phyloP scores from a whole-genome alignment of 768 basidiomycete species.

The Boletus speciosus region DNA sequence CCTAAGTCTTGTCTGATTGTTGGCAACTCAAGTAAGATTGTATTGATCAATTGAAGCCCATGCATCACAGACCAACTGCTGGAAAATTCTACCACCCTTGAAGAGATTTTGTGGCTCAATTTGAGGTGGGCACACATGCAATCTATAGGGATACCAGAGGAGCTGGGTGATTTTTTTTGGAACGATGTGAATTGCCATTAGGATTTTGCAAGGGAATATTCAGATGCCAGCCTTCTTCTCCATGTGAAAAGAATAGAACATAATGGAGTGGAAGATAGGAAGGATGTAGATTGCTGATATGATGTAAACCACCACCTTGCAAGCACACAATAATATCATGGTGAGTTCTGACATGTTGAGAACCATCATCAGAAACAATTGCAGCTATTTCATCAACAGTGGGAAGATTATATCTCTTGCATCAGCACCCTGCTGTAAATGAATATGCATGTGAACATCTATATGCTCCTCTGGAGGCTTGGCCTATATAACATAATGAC shows the following conservation, averaged over 20 bases:
- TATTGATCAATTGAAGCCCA: too few relatives aligned
- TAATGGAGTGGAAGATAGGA: constrained; percentile 40
- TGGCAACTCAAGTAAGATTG: too few relatives aligned
- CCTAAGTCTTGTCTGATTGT: too few relatives aligned
- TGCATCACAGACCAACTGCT: constrained; percentile 44
- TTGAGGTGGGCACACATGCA: constrained; percentile 19
- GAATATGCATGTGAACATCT: constrained; percentile 8
- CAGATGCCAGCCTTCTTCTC: constrained; percentile 38
- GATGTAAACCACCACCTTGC: constrained; percentile 22
- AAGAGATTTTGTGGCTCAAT: constrained; percentile 29
- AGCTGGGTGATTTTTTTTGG: constrained; percentile 29
- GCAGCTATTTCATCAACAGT: constrained; percentile 42
- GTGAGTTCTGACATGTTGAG: not conserved
- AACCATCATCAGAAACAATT: constrained; percentile 36
- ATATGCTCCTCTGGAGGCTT: constrained; percentile 16
- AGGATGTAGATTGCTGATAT: constrained; percentile 35
- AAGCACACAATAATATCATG: constrained; percentile 36
- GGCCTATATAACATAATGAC: not conserved
- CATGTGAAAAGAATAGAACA: constrained; percentile 43
- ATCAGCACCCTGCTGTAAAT: constrained; percentile 21
- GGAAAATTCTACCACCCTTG: constrained; percentile 38
- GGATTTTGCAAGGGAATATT: constrained; percentile 10
- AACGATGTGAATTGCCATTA: not conserved
- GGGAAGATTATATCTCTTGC: constrained; percentile 42
- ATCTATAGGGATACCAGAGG: constrained; percentile 30